Evolutionary conservation across 73 alveolate species (phyloP).

Genomic region (Blepharisma stoltei): DNA sequence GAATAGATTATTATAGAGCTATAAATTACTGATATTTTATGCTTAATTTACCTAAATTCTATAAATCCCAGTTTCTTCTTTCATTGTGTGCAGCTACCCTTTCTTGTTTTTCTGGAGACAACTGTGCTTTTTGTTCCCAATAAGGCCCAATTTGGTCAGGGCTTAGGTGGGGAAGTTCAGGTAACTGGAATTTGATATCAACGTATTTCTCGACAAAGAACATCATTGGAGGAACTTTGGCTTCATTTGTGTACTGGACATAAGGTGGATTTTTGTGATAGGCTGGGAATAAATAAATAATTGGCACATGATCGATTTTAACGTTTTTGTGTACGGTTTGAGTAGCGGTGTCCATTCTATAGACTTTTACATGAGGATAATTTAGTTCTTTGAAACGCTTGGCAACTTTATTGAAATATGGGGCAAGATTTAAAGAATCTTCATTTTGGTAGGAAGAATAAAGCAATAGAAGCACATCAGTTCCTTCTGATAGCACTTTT

Average conservation of each 20-base stretch:
- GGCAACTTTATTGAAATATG: constrained; percentile 24
- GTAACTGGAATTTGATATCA: constrained; percentile 25
- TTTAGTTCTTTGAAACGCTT: background rate
- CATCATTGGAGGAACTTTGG: constrained; percentile 15
- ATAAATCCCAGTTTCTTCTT: constrained; percentile 15
- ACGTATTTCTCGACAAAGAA: constrained; percentile 26
- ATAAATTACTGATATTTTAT: too few relatives aligned
- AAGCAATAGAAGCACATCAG: constrained; percentile 12
- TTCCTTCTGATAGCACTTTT: background rate
- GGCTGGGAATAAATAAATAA: constrained; percentile 18
- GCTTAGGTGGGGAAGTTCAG: constrained; percentile 31
- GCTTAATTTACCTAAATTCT: too few relatives aligned
- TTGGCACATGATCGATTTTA: background rate
- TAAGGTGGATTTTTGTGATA: constrained; percentile 19
- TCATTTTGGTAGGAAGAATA: background rate
- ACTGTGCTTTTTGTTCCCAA: constrained; percentile 1
- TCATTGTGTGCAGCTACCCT: constrained; percentile 23
- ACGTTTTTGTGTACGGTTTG: constrained; percentile 22
- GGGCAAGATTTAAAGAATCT: background rate
- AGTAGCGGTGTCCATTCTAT: constrained; percentile 14
- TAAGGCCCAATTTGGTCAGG: constrained; percentile 29
- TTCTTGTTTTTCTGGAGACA: constrained; percentile 3
- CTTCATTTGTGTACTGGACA: constrained; percentile 22
- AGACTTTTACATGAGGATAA: constrained; percentile 8
- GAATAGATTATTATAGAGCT: too few relatives aligned